Conservation (phyloP, 2,329 filamentous ascomycete species). For the Sporothrix brunneoviolacea region DNA sequence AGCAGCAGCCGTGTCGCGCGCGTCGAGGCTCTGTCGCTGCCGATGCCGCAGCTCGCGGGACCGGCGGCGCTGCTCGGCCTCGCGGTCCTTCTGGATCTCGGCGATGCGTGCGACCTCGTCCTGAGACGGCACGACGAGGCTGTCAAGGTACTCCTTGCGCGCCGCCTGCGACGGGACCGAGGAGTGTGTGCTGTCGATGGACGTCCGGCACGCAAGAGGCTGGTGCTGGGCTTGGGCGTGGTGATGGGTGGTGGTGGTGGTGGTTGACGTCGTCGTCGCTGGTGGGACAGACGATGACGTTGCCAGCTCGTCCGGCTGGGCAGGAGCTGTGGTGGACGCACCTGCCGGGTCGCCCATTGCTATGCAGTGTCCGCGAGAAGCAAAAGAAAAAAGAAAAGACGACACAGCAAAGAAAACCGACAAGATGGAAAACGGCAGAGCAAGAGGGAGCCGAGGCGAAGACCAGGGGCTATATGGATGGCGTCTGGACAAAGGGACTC, state of each 20-base stretch:
- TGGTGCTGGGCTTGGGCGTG: neutral
- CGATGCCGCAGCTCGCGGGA: slow-evolving; percentile 26
- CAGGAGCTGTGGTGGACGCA: neutral
- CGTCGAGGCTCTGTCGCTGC: slow-evolving; percentile 15
- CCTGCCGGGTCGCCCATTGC: neutral
- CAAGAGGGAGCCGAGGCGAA: too few relatives aligned
- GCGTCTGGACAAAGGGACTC: too few relatives aligned
- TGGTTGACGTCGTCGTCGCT: neutral
- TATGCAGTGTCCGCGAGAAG: neutral
- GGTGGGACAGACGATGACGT: slow-evolving; percentile 2
- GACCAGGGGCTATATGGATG: too few relatives aligned
- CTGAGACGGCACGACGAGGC: slow-evolving; percentile 39
- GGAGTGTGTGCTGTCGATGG: neutral
- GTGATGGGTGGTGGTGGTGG: neutral
- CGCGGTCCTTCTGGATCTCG: slow-evolving; percentile 40
- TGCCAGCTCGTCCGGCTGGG: neutral
- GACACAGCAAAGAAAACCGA: neutral
- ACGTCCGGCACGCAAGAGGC: neutral
- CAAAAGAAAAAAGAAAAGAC: neutral
- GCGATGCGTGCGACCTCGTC: slow-evolving; percentile 44
- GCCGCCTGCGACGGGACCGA: slow-evolving; percentile 19
- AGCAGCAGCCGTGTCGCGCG: slow-evolving; percentile 7
- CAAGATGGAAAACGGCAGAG: neutral
- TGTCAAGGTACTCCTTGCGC: slow-evolving; percentile 43
- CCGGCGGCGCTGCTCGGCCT: slow-evolving; percentile 37